phyloP scores from a whole-genome alignment of 345 rosid species.

The Trapa bicornis region DNA sequence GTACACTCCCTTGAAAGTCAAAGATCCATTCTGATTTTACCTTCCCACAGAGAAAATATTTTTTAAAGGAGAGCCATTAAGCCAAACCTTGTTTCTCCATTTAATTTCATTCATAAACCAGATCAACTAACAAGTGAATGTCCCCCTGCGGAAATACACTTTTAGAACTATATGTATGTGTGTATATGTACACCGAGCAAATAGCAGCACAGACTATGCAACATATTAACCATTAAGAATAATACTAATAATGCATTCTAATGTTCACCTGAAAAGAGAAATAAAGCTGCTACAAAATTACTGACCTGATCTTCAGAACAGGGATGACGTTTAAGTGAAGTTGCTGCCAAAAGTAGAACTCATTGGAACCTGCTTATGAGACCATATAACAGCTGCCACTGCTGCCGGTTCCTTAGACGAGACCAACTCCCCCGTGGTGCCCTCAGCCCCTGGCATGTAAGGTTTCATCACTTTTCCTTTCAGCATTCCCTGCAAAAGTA shows the following conservation, averaged over 20 bases:
- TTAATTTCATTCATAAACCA: too few species aligned
- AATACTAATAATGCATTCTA: not conserved
- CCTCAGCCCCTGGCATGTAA: conserved; percentile 45
- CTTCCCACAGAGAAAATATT: too few species aligned
- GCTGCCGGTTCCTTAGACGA: not conserved
- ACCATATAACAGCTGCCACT: conserved; percentile 12
- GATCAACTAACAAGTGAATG: too few species aligned
- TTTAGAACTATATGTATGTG: not conserved
- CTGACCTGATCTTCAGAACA: not conserved
- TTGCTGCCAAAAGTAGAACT: conserved; percentile 58
- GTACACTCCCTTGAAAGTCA: too few species aligned
- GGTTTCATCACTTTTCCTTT: conserved; percentile 73
- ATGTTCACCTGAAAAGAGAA: not conserved
- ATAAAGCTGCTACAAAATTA: not conserved
- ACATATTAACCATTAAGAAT: not conserved
- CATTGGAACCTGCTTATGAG: conserved; percentile 35
- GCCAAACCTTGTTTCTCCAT: too few species aligned
- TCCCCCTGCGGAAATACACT: not conserved
- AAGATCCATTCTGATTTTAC: too few species aligned
- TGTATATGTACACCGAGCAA: not conserved
- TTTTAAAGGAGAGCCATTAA: too few species aligned
- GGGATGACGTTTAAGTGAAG: conserved; percentile 14
- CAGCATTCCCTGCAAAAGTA: conserved; percentile 42
- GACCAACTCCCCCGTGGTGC: not conserved
- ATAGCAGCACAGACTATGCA: not conserved